Conservation (phyloP, 306 rosid species). For the Fragaria vesca region DNA sequence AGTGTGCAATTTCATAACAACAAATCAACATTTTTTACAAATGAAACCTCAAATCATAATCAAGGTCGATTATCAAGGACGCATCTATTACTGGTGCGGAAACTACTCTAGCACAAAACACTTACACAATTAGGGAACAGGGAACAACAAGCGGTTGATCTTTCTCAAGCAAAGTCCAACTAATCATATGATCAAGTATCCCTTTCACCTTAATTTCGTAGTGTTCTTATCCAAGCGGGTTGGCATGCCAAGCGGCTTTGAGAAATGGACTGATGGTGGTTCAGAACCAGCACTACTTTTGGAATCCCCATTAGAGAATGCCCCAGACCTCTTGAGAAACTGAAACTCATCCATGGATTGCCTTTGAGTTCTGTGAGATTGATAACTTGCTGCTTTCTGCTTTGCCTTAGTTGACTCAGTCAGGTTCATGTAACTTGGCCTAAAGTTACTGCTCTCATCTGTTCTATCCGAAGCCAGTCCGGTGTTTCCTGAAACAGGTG, state of each 20-base stretch:
- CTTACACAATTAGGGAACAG: conserved; percentile 26
- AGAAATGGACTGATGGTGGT: conserved; percentile 53
- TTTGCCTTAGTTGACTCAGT: conserved; percentile 87
- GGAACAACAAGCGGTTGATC: conserved; percentile 81
- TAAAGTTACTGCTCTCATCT: conserved; percentile 49
- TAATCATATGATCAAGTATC: background rate
- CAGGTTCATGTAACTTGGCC: conserved; percentile 83
- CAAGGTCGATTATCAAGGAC: background rate
- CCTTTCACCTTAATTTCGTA: conserved; percentile 37
- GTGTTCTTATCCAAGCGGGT: conserved; percentile 50
- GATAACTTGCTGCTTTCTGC: conserved; percentile 38
- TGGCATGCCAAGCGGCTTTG: conserved; percentile 57
- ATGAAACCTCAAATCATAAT: conserved; percentile 13
- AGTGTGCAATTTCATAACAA: conserved; percentile 8
- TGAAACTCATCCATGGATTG: conserved; percentile 97
- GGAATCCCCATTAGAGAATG: conserved; percentile 67
- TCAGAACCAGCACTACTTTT: conserved; percentile 80
- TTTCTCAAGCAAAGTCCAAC: conserved; percentile 34
- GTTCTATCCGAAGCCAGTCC: conserved; percentile 61
- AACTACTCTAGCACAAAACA: conserved; percentile 5
- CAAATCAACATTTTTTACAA: conserved; percentile 34
- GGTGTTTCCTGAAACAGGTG: conserved; percentile 76
- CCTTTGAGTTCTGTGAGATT: conserved; percentile 63
- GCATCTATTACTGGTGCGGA: conserved; percentile 9
- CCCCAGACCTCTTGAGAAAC: conserved; percentile 57